Evolutionary conservation across 164 flowering plant species (phyloP), one percentile per base, ranked within the genome.

Genomic region (Vitis cinerea): DNA sequence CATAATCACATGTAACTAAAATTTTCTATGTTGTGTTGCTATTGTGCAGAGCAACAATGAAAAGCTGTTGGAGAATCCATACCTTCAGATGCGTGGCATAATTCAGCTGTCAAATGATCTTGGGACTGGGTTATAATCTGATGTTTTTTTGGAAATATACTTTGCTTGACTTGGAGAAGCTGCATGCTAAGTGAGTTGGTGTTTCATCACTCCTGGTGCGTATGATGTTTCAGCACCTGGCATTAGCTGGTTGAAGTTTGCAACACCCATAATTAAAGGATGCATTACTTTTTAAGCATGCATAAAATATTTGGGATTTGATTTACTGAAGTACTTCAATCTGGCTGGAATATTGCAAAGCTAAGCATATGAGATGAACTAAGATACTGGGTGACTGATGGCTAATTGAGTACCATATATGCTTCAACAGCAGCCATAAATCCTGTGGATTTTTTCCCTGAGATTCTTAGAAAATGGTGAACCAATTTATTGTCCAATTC

Each of bases 51-150:
- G 91, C 83, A 96, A 96, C 87, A 96, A 96, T 74, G 99, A 96
- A 74, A 96, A 96, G 79, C 83, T 96, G 61, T 73, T 96, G 81
- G 98, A 96, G 82, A 96, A 96, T 79, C 99, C 98, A 3, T 96
- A 96, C 73, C 97, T 96, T 72, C 99, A 93, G 83, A 91, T 96
- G 92, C 91, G 95, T 47, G 99, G 99, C 69, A 83, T 96, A 75
- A 86, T 93, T 78, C 97, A 96, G 79, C 79, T 96, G 66, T 88
- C 89, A 67, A 93, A 84, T 79, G 97, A 91, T 71, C 73, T 85
- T 76, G 86, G 86, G 58, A 71, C 75, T 31, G 74, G 69, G 60
- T 67, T 80, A 70, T 80, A 68, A 69, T 72, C 48, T 72, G 50
- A 61, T 9, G n/a, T 56, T 29, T 63, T 69, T 59, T 30, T 62